Conservation (phyloP, 495 filamentous ascomycete species). For the Melanomma pulvis-pyrius region DNA sequence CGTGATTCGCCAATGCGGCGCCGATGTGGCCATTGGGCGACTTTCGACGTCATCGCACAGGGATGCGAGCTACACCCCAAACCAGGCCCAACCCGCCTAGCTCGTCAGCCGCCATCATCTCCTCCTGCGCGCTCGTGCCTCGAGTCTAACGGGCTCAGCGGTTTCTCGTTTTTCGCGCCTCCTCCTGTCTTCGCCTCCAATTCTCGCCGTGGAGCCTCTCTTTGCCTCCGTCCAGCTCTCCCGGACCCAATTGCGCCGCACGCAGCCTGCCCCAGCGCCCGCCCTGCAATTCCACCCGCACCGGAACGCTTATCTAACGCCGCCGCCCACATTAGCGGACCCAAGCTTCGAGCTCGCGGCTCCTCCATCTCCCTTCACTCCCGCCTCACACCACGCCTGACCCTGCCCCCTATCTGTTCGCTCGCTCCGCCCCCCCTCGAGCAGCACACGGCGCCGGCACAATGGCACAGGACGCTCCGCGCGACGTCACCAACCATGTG, state of each 20-base stretch:
- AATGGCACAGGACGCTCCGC: conserved; percentile 49
- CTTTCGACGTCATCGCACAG: conserved; percentile 5
- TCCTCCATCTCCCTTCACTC: background rate
- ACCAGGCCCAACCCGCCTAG: background rate
- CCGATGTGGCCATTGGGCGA: no score
- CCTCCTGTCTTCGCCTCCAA: conserved; percentile 9
- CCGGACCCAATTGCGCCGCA: conserved; percentile 20
- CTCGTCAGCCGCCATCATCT: conserved; percentile 31
- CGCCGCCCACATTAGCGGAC: background rate
- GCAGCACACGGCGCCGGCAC: conserved; percentile 10
- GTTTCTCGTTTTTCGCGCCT: background rate
- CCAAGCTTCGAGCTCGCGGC: conserved; percentile 1
- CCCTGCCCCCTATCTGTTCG: background rate
- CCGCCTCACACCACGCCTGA: background rate
- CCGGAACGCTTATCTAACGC: conserved; percentile 18
- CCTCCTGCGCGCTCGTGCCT: conserved; percentile 13
- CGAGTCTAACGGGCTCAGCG: conserved; percentile 18
- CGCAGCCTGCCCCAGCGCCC: conserved; percentile 1
- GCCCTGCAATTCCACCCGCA: background rate
- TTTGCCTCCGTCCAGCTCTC: conserved; percentile 5
- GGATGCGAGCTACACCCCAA: conserved; percentile 1
- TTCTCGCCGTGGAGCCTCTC: conserved; percentile 3
- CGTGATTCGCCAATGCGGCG: no score
- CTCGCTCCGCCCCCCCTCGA: background rate
- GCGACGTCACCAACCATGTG: conserved; percentile 77